Base-by-base conservation (phyloP, 495 filamentous ascomycete genomes). In the Penicillium odoratum region DNA sequence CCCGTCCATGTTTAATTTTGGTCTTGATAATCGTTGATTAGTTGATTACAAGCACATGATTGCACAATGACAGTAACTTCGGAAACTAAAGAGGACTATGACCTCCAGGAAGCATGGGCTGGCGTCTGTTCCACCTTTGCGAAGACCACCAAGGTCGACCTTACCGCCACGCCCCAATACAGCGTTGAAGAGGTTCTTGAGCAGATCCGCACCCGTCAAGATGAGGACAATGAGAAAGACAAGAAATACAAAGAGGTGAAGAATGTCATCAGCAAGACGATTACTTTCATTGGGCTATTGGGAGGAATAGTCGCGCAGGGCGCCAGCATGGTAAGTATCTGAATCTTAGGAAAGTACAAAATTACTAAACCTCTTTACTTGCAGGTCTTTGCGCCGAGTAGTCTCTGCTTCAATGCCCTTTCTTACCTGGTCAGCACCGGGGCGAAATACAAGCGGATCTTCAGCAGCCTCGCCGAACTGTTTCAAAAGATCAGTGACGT, bases 361-460 rank as follows among this genome's bases (percentile, higher is more conserved):
- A 48, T 13, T 5, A 25, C 5, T 16, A 3, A n/a, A n/a, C n/a
- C 2, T 7, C 25, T 29, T 48, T 15, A 45, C 33, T 48, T 28
- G 0, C 49, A 70, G 65, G 65, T 64, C 1, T 70, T 67, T 38
- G 60, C 53, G 5, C 66, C 66, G 0, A 62, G 58, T 16, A 50
- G 34, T 9, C 61, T 69, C 5, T 69, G 66, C 49, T 66, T 69
- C 55, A 67, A 69, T 59, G 66, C 66, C 0, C 60, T 69, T 38
- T 62, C 60, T 0, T 69, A 66, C 51, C 66, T 69, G 8, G 57
- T 69, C 21, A 18, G 48, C 25, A 59, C 63, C 5, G 66, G 66
- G n/a, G 63, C 66, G 0, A 69, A 60, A 31, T 69, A 58, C 60
- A 69, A 69, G 56, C 58, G 66, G 40, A 69, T 69, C 26, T 69